Evolutionary conservation across 306 rosid genomes (phyloP), one percentile per base, ranked within the genome.

Genomic region (Sophora flavescens): DNA sequence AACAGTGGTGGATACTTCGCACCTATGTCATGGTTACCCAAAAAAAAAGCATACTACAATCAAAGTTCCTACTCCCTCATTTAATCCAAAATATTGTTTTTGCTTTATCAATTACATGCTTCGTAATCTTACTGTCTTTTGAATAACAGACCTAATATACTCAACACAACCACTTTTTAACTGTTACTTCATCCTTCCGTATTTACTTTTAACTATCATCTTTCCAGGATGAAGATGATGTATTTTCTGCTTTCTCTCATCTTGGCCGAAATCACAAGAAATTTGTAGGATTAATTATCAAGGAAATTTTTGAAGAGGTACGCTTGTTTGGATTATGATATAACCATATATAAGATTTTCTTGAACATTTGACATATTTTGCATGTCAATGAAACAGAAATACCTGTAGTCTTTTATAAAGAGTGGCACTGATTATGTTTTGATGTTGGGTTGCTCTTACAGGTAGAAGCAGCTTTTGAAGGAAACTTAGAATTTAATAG

Each of bases 181-280:
- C 15, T 72, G 5, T n/a, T 68, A 10, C 44, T 59, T 71, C 42
- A 35, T 68, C 62, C 42, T 42, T 68, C 62, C 63, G 1, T 68
- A 7, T 53, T 60, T 75, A 84, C 72, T 62, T 66, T 18, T 39
- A 32, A 47, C 28, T 28, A 39, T 54, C 62, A 56, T 64, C 47
- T 64, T 88, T 79, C 51, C 89, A 94, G 96, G 98, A 94, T 78
- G 98, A 94, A 85, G 89, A 87, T 79, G 95, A 86, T 80, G 73
- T 80, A 60, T 86, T 92, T 79, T 89, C 88, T 17, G 87, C 83
- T 47, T 51, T 90, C 74, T 90, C 89, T 86, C 92, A 86, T 86
- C 82, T 92, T 58, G 96, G 95, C 58, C 87, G 79, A 60, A 90
- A 86, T 81, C 97, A 92, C 89, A 86, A 85, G 64, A 87, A 84